These are phyloP conservation scores for Kwoniella botswanensis DNA, from an alignment of 768 basidiomycete genomes.

Conservation along the genomic window DNA sequence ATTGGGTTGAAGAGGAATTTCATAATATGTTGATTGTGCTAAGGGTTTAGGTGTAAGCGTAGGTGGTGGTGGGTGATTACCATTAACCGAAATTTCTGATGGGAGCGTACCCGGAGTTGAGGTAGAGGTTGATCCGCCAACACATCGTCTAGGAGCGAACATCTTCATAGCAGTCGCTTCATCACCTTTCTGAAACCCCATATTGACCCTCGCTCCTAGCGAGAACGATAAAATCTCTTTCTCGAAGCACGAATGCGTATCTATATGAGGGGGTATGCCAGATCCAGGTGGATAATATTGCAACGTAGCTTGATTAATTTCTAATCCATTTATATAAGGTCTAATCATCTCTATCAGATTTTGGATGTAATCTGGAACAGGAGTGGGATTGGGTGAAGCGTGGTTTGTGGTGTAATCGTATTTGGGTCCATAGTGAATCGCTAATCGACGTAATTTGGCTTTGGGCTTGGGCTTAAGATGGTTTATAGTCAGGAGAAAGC, in stretches of 20 bases:
- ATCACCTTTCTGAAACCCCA: constrained; percentile 1
- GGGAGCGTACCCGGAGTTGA: background rate
- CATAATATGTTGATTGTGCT: background rate
- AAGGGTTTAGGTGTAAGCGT: background rate
- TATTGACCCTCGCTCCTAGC: background rate
- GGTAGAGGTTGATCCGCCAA: background rate
- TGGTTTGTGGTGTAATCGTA: constrained; percentile 9
- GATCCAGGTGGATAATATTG: constrained; percentile 5
- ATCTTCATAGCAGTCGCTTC: background rate
- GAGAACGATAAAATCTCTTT: background rate
- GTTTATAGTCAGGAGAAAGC: background rate
- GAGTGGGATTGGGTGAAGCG: background rate
- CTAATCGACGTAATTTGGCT: background rate
- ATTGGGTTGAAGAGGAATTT: background rate
- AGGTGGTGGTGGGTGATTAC: background rate
- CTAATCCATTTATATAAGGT: background rate
- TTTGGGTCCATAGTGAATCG: constrained; percentile 12
- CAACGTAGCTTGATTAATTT: constrained; percentile 8
- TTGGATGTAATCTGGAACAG: constrained; percentile 7
- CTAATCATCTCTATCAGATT: background rate
- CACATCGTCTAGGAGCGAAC: constrained; percentile 9
- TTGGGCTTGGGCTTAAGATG: background rate
- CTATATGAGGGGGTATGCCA: constrained; percentile 10
- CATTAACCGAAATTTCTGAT: background rate
- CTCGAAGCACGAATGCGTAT: constrained; percentile 8